These are phyloP conservation scores for Spergularia azorica DNA, from an alignment of 179 eudicot species.

Conservation along the genomic window DNA sequence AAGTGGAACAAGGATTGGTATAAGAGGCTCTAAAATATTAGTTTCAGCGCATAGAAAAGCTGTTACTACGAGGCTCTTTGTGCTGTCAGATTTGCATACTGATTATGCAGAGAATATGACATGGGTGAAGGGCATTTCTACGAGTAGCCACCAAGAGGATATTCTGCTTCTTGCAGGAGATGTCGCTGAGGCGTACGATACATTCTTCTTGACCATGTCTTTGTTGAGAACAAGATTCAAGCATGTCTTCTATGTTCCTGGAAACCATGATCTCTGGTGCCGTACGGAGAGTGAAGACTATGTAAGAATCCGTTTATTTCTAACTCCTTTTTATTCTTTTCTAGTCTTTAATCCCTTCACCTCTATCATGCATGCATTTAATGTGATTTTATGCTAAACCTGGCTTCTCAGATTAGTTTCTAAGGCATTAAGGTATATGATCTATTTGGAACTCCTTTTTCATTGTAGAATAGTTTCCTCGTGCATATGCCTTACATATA, in stretches of 20 bases:
- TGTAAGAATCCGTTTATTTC: slow-evolving; percentile 36
- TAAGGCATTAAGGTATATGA: neutral
- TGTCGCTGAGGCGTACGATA: slow-evolving; percentile 62
- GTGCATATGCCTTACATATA: no score
- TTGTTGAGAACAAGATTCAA: slow-evolving; percentile 54
- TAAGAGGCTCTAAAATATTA: slow-evolving; percentile 32
- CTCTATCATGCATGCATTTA: neutral
- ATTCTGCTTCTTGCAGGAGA: slow-evolving; percentile 73
- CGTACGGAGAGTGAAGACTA: slow-evolving; percentile 45
- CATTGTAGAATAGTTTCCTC: no score
- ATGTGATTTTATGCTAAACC: neutral
- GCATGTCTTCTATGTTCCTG: slow-evolving; percentile 66
- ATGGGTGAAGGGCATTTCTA: slow-evolving; percentile 55
- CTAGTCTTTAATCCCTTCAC: slow-evolving; percentile 1
- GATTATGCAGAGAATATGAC: slow-evolving; percentile 69
- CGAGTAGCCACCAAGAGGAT: slow-evolving; percentile 37
- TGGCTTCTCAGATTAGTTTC: neutral
- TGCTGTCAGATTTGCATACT: slow-evolving; percentile 69
- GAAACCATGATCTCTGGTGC: slow-evolving; percentile 82
- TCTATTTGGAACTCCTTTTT: no score
- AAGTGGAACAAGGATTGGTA: slow-evolving; percentile 22
- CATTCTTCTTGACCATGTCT: slow-evolving; percentile 56
- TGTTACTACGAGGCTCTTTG: slow-evolving; percentile 47
- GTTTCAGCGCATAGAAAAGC: slow-evolving; percentile 25
- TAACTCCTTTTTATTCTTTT: neutral